Evolutionary conservation across 257 asterid species (phyloP), one percentile per base, ranked within the genome.

Genomic region (Lavandula angustifolia): DNA sequence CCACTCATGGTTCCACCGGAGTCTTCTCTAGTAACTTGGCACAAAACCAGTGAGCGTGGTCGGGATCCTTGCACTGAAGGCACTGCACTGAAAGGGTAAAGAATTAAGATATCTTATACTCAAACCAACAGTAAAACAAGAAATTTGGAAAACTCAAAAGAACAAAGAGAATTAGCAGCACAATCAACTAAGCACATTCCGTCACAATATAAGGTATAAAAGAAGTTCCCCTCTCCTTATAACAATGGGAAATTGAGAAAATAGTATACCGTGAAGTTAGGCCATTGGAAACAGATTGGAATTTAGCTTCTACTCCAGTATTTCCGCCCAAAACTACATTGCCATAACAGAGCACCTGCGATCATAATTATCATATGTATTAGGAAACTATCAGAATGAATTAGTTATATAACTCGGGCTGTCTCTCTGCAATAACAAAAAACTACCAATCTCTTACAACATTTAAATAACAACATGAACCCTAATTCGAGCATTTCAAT

Each of bases 1-100:
- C 96, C 95, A 29, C 94, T 92, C 73, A 80, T 40, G 56, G 75
- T 56, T 74, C 89, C 96, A 62, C 85, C 94, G 1, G 96, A 80
- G 61, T 92, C 95, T 73, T 83, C 99, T 54, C 87, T 75, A 40
- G 84, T 84, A 40, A 83, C 95, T 61, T 64, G 80, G 72, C 88
- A 85, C 53, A 78, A 53, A 56, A 50, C 66, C 72, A 64, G 7
- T n/a, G 62, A 60, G 13, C 72, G 76, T 59, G 81, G 62, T 78
- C 76, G 70, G 62, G 85, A 76, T 74, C 86, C 74, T 72, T 69
- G 78, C 69, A 73, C 70, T 11, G 53, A 80, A 57, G 75, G 72
- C 73, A 47, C 85, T 81, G 92, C 69, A 77, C 89, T 82, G 86
- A 69, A 84, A 70, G 78, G 70, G 75, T 54, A 65, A 64, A 66